Evolutionary conservation across 2,329 filamentous ascomycete genomes (phyloP).

Genomic region (Blastomyces parvus): DNA sequence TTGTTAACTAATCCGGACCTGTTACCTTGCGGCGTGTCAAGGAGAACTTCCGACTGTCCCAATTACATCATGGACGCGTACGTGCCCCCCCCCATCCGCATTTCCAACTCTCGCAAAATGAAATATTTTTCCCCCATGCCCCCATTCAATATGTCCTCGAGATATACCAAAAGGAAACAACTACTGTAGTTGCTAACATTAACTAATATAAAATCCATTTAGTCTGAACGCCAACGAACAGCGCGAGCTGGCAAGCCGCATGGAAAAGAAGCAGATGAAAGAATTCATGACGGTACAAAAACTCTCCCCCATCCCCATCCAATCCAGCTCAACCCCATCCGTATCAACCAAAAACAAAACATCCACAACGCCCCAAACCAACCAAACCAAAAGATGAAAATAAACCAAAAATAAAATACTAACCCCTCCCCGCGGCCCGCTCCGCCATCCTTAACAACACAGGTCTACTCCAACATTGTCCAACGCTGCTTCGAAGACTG

Average conservation of each 20-base stretch:
- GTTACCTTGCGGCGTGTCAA: not conserved
- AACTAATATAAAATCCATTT: conserved; percentile 9
- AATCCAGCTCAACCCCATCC: not conserved
- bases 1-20: not conserved
- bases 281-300: conserved; percentile 88
- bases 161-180: not conserved
- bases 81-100: conserved; percentile 7
- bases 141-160: not conserved
- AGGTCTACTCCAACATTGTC: conserved; percentile 57
- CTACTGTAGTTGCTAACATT: conserved; percentile 3
- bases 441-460: too few species aligned
- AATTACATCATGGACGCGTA: conserved; percentile 28
- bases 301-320: conserved; percentile 10
- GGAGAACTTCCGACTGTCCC: not conserved
- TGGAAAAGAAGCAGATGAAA: conserved; percentile 98
- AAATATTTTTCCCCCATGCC: not conserved
- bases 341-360: too few species aligned
- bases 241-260: conserved; percentile 84
- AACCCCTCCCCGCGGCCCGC: too few species aligned
- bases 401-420: conserved; percentile 11
- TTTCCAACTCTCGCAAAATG: not conserved
- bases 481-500: conserved; percentile 84
- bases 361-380: not conserved
- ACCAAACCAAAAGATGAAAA: not conserved
- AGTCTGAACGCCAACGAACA: conserved; percentile 72